phyloP scores from a whole-genome alignment of 2,329 filamentous ascomycete genomes.

The Colletotrichum filicis region DNA sequence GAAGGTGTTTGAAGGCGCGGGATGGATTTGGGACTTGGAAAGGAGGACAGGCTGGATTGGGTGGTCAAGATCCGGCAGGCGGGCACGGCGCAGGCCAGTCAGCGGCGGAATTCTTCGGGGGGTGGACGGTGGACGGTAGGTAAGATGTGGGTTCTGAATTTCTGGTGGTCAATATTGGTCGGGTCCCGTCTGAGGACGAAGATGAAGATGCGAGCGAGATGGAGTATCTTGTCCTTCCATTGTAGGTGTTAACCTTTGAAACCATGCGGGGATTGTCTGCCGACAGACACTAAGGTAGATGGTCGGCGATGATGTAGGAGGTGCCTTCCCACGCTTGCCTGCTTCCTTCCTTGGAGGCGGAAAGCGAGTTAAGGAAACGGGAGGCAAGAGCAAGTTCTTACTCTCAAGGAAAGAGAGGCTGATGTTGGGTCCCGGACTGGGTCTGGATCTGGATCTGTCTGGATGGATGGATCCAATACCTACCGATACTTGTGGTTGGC shows the following conservation, averaged over 20 bases:
- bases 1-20: neutral
- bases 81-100: constrained; percentile 12
- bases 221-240: neutral
- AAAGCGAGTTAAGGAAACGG: neutral
- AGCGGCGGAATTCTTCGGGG: neutral
- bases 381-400: neutral
- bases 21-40: constrained; percentile 1
- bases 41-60: constrained; percentile 26
- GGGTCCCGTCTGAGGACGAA: neutral
- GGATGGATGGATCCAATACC: neutral
- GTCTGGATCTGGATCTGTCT: neutral
- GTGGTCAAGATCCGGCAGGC: constrained; percentile 24
- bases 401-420: neutral
- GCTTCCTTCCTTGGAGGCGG: neutral
- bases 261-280: neutral
- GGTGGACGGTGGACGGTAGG: neutral
- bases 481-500: neutral
- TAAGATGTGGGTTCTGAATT: constrained; percentile 1
- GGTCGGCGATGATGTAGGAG: neutral
- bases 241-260: too few relatives aligned
- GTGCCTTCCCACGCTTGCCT: neutral
- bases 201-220: too few relatives aligned
- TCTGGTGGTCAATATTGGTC: neutral
- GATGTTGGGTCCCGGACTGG: neutral
- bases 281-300: neutral